Evolutionary conservation across 139 green algal species (phyloP), one percentile per base, ranked within the genome.

Genomic region (Volvox africanus): DNA sequence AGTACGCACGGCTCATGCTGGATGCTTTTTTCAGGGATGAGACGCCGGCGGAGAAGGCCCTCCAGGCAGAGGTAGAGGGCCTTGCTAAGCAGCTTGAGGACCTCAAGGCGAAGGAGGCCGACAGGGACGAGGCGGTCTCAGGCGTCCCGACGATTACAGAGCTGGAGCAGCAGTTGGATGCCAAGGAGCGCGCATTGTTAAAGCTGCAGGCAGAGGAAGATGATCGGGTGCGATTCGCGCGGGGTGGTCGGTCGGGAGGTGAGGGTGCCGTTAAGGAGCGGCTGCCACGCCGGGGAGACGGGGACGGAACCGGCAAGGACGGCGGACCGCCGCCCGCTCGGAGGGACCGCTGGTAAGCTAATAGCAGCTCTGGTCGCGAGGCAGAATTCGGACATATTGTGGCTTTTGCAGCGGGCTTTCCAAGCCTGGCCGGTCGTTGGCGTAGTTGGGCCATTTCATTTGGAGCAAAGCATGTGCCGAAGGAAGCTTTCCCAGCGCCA

Each of bases 21-120:
- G 44, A 55, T 55, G n/a, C 44, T 6, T 67, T 1, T 44, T 19
- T n/a, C 94, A 96, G 95, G 89, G 92, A 96, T 12, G 89, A 95
- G 37, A 96, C 91, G 0, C 83, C 92, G 17, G 96, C 96, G 69
- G 95, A 97, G 93, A 92, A 91, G 82, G 86, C 82, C 30, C 88
- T 97, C 68, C 77, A 93, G 55, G 81, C 84, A 20, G 91, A 95
- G 68, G 93, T 97, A 17, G 91, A 93, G 79, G 89, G 88, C 71
- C 92, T 97, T 76, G 33, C 82, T 17, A 92, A 88, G 87, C 86
- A 90, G 68, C 79, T 96, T n/a, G 92, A 92, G 28, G 91, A 82
- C 22, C 83, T 95, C n/a, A 96, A 96, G 84, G 87, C 69, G 35
- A 61, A 20, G 44, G 30, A 21, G 61, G 13, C 80, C 21, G 81